Conservation (phyloP, 305 asterid genomes). For the Fraxinus baroniana region DNA sequence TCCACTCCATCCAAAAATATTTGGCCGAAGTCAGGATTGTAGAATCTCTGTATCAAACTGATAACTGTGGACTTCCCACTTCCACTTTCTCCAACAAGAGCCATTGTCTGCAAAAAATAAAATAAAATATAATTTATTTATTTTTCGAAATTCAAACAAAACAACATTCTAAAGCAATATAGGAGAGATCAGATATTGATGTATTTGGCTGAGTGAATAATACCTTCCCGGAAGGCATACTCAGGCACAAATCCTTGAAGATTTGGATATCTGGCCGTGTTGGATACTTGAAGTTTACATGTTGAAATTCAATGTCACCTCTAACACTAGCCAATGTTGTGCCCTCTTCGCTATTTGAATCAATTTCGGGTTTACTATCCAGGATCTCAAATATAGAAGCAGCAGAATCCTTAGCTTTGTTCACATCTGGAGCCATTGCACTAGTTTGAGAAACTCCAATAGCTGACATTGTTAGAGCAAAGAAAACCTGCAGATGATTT, state of each 20-base stretch:
- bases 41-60: conserved; percentile 41
- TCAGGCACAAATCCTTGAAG: conserved; percentile 44
- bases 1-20: conserved; percentile 38
- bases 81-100: conserved; percentile 57
- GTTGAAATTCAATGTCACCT: conserved; percentile 47
- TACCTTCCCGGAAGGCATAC: conserved; percentile 61
- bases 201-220: background rate
- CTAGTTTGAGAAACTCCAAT: conserved; percentile 35
- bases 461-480: conserved; percentile 51
- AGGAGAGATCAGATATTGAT: background rate
- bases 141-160: background rate
- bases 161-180: background rate
- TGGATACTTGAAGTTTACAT: conserved; percentile 55
- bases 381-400: conserved; percentile 51
- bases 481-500: conserved; percentile 47
- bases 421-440: conserved; percentile 41
- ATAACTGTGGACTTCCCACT: conserved; percentile 52
- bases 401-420: conserved; percentile 45
- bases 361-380: conserved; percentile 47
- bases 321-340: conserved; percentile 26
- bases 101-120: conserved; percentile 44
- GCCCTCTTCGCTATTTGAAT: conserved; percentile 41
- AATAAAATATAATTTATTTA: too few species aligned
- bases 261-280: conserved; percentile 54
- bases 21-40: conserved; percentile 40